Evolutionary conservation across 1,284 basidiomycete genomes (phyloP).

Genomic region (Rhodotorula sp.): DNA sequence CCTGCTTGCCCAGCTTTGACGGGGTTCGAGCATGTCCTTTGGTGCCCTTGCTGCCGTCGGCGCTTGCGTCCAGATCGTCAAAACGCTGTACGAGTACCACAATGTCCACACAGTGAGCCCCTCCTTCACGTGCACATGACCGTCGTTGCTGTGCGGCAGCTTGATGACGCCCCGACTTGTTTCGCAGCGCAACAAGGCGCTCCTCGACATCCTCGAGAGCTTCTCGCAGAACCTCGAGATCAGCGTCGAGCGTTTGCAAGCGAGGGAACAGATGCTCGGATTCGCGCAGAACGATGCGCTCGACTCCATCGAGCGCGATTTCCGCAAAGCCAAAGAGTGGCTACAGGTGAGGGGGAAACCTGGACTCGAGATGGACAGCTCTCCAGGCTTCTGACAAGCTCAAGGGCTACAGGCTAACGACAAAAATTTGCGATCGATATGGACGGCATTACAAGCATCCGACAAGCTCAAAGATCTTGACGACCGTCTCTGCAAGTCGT

Average conservation of each 20-base stretch:
- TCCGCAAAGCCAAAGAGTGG: constrained; percentile 29
- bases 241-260: constrained; percentile 26
- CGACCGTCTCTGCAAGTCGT: constrained; percentile 28
- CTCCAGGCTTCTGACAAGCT: constrained; percentile 3
- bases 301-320: constrained; percentile 26
- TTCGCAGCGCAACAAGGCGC: constrained; percentile 17
- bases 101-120: constrained; percentile 1
- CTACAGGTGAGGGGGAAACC: constrained; percentile 27
- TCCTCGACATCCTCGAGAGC: constrained; percentile 38
- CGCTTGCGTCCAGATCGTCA: constrained; percentile 28
- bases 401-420: too few relatives aligned
- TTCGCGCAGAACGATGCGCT: constrained; percentile 24
- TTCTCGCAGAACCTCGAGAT: constrained; percentile 33
- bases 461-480: constrained; percentile 42
- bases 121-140: too few relatives aligned
- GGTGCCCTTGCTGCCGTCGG: constrained; percentile 20
- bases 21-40: constrained; percentile 8
- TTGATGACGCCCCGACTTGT: too few relatives aligned
- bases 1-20: too few relatives aligned
- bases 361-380: constrained; percentile 26
- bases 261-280: constrained; percentile 22
- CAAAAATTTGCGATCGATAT: constrained; percentile 14
- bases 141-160: background rate
- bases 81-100: constrained; percentile 32
- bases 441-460: constrained; percentile 29